These are phyloP conservation scores for Aureobasidium lini DNA, from an alignment of 2,329 filamentous ascomycete genomes.

Conservation along the genomic window DNA sequence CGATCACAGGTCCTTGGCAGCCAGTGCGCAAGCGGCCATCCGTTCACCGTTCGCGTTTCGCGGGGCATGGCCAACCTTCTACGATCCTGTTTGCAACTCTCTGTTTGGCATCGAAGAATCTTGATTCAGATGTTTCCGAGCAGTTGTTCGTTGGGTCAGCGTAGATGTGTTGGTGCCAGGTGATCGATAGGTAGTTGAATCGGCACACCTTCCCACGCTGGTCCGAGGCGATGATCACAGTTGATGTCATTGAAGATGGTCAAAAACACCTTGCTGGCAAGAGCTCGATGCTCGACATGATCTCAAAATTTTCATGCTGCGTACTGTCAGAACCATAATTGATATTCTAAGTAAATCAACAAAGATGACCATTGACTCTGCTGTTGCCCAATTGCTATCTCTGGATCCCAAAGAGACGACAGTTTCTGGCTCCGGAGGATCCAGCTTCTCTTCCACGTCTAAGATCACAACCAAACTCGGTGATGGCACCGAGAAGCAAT, in stretches of 20 bases:
- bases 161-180: not conserved
- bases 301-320: not conserved
- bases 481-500: conserved; percentile 47
- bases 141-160: not conserved
- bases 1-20: not conserved
- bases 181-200: not conserved
- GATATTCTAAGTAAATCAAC: not conserved
- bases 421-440: conserved; percentile 57
- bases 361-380: conserved; percentile 51
- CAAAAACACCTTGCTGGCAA: not conserved
- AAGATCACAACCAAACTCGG: conserved; percentile 44
- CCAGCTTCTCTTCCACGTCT: conserved; percentile 55
- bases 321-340: not conserved
- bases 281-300: not conserved
- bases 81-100: not conserved
- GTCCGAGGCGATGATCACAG: not conserved
- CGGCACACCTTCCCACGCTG: not conserved
- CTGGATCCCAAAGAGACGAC: conserved; percentile 49
- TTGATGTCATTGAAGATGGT: not conserved
- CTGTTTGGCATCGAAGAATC: not conserved
- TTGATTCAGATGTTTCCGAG: not conserved
- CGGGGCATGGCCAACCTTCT: not conserved
- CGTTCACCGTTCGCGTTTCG: not conserved
- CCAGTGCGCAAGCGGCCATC: not conserved
- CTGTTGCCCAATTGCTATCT: conserved; percentile 53